Base-by-base conservation (phyloP, 352 stramenopile species). In the Phytophthora hybrid region DNA sequence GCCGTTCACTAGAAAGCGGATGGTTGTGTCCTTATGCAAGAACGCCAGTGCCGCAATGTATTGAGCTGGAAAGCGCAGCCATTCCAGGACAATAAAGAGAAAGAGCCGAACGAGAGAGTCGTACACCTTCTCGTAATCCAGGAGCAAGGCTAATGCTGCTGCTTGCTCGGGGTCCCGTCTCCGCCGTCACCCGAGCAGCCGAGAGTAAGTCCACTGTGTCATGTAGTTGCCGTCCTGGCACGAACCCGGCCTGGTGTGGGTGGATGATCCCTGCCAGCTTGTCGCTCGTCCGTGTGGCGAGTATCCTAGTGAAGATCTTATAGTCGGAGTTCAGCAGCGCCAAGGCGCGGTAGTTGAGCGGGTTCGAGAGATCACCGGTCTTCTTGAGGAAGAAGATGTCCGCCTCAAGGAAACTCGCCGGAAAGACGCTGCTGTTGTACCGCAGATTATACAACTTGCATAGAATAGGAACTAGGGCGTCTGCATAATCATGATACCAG, bases 231-330 rank as follows among this genome's bases (percentile, higher is more conserved):
- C 58, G 5, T 7, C 41, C 23, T 4, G 58, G 39, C 4, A 65
- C 44, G n/a, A 65, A 65, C 2, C 59, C 59, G 7, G 31, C 46
- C 39, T 66, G 59, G 6, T 56, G 16, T 7, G 7, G n/a, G 6
- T 70, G 63, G 3, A 70, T 58, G 1, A 23, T 14, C 16, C 8
- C 26, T 10, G 6, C 44, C 19, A 57, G 29, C 6, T 9, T 26
- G 10, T 3, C 9, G 7, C 51, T 47, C 0, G 60, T 39, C 34
- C 53, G 37, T 5, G 63, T 70, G 2, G 63, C 39, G 1, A 67
- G 32, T 0, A 68, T 68, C 7, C 59, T 0, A 0, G 66, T 68
- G 14, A 73, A 68, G 3, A 73, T n/a, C 39, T 74, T 74, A 23
- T 66, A 69, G 18, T 64, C 55, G 0, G 59, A 56, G 21, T 74